phyloP scores from a whole-genome alignment of 495 filamentous ascomycete genomes.

The Neurospora africana region DNA sequence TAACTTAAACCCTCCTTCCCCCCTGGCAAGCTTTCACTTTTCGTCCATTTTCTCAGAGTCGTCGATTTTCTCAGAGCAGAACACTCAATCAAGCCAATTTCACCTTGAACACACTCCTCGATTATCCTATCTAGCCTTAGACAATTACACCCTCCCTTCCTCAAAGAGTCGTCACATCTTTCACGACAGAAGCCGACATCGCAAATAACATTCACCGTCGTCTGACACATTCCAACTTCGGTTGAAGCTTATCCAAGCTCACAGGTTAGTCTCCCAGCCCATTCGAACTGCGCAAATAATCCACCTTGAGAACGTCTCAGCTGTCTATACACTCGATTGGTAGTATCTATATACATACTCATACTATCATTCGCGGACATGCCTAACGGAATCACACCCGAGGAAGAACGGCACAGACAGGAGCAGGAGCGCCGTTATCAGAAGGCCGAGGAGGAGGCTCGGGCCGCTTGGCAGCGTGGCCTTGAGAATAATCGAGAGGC shows the following conservation, averaged over 20 bases:
- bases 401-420: not conserved
- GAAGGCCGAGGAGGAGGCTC: not conserved
- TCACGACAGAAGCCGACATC: not conserved
- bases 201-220: not conserved
- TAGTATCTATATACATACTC: not conserved
- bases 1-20: not conserved
- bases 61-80: not conserved
- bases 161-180: not conserved
- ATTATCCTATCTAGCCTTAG: not conserved
- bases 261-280: not conserved
- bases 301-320: not conserved
- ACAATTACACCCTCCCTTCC: not conserved
- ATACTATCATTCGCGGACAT: not conserved
- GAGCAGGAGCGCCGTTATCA: not conserved
- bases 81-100: not conserved
- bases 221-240: not conserved
- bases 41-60: not conserved
- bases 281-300: not conserved
- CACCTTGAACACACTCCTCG: not conserved
- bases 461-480: not conserved
- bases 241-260: not conserved
- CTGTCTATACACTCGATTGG: not conserved
- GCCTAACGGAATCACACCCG: not conserved
- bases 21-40: not conserved
- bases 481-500: not conserved